Conservation (phyloP, 257 asterid genomes). For the Solanum habrochaites region DNA sequence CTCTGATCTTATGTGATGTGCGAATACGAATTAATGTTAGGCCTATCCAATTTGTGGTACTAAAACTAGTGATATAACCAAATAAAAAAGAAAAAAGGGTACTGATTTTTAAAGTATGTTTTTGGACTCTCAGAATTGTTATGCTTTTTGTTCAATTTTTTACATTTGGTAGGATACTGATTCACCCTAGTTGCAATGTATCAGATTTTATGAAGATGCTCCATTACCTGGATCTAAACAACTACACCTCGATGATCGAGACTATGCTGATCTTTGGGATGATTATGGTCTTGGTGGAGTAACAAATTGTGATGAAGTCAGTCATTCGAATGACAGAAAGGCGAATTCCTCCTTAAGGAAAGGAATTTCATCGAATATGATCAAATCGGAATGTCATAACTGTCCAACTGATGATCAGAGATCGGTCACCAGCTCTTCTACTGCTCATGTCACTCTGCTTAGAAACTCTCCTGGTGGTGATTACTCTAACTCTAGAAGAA, state of each 20-base stretch:
- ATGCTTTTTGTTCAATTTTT: not conserved
- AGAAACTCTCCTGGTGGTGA: constrained; percentile 33
- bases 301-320: constrained; percentile 14
- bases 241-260: constrained; percentile 26
- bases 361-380: constrained; percentile 10
- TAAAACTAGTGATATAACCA: too few relatives aligned
- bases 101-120: not conserved
- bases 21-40: not conserved
- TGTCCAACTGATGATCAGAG: constrained; percentile 35
- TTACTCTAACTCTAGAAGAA: constrained; percentile 38
- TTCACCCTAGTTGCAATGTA: not conserved
- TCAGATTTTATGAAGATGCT: constrained; percentile 85
- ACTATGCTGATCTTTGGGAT: constrained; percentile 44
- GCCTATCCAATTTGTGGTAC: too few relatives aligned
- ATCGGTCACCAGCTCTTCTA: constrained; percentile 29
- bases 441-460: constrained; percentile 10
- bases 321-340: constrained; percentile 35
- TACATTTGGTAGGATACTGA: not conserved
- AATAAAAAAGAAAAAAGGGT: too few relatives aligned
- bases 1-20: not conserved
- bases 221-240: constrained; percentile 58
- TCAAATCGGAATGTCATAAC: constrained; percentile 18
- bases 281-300: constrained; percentile 24
- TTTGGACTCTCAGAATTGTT: not conserved
- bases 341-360: constrained; percentile 42